Conservation (phyloP, 768 basidiomycete species). For the Mycena latifolia region DNA sequence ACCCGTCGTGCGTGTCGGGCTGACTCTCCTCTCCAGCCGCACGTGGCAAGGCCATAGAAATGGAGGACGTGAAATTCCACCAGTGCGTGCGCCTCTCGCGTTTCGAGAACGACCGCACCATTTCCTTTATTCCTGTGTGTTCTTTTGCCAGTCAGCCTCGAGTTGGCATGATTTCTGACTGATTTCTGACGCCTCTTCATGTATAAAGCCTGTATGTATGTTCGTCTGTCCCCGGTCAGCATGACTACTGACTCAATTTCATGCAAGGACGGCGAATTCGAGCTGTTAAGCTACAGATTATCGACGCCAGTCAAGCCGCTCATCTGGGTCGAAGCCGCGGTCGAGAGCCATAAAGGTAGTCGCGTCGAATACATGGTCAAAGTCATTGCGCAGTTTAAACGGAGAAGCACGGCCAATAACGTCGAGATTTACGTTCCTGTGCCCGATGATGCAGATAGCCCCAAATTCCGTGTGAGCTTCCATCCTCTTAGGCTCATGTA, state of each 20-base stretch:
- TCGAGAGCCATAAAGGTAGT: constrained; percentile 95
- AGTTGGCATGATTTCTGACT: no score
- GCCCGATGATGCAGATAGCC: constrained; percentile 97
- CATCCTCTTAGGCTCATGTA: not conserved
- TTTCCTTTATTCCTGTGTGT: constrained; percentile 89
- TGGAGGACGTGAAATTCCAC: constrained; percentile 99
- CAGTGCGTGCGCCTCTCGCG: constrained; percentile 98
- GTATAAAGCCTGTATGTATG: no score
- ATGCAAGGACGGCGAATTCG: constrained; percentile 98
- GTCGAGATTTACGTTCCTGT: constrained; percentile 99
- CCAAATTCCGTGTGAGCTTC: constrained; percentile 90
- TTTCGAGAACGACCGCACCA: constrained; percentile 99
- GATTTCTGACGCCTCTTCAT: no score
- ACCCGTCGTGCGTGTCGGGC: not conserved
- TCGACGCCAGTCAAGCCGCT: constrained; percentile 97
- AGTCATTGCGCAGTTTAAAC: constrained; percentile 96
- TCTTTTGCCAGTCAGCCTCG: no score
- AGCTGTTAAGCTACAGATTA: constrained; percentile 97
- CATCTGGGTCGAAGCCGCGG: constrained; percentile 96
- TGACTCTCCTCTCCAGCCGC: constrained; percentile 64
- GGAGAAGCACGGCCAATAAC: constrained; percentile 96
- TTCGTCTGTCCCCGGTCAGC: no score
- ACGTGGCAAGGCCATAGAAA: constrained; percentile 97
- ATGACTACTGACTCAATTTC: no score
- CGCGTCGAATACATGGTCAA: constrained; percentile 97